A percentile compares a stretch with the other conserved stretches of the same genome.
phyloP scores from a whole-genome alignment of 2,329 filamentous ascomycete genomes.

The Aspergillus persii region DNA sequence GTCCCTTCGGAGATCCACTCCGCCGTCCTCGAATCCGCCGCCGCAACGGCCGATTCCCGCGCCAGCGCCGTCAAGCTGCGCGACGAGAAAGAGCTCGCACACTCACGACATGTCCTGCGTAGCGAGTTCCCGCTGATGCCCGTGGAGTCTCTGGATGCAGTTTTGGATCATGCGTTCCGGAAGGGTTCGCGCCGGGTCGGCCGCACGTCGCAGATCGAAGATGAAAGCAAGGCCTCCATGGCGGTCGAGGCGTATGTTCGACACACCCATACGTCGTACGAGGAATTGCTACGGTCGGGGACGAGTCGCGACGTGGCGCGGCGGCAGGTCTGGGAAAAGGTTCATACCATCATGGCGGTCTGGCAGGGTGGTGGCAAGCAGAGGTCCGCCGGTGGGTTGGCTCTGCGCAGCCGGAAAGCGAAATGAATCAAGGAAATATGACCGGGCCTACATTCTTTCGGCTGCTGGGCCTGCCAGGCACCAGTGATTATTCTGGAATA shows the following conservation, averaged over 20 bases:
- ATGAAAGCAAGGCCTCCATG: slow-evolving; percentile 35
- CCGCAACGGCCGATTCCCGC: slow-evolving; percentile 41
- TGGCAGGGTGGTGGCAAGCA: slow-evolving; percentile 28
- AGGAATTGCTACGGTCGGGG: slow-evolving; percentile 30
- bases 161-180: slow-evolving; percentile 41
- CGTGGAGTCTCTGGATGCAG: slow-evolving; percentile 24
- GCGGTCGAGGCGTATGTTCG: slow-evolving; percentile 46
- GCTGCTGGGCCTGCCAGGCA: no score
- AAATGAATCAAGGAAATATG: neutral
- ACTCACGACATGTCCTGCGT: slow-evolving; percentile 26
- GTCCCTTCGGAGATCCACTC: slow-evolving; percentile 40
- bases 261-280: slow-evolving; percentile 43
- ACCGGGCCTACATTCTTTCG: no score
- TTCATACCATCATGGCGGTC: slow-evolving; percentile 27
- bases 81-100: slow-evolving; percentile 30
- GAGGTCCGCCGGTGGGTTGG: slow-evolving; percentile 3
- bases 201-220: slow-evolving; percentile 29
- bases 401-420: slow-evolving; percentile 11
- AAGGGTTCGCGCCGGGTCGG: slow-evolving; percentile 43
- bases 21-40: slow-evolving; percentile 38
- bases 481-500: no score
- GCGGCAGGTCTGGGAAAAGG: slow-evolving; percentile 28
- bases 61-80: slow-evolving; percentile 38
- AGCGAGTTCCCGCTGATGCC: slow-evolving; percentile 42
- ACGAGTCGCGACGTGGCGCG: slow-evolving; percentile 28